Conservation (phyloP, 345 rosid species). For the Acer saccharum region DNA sequence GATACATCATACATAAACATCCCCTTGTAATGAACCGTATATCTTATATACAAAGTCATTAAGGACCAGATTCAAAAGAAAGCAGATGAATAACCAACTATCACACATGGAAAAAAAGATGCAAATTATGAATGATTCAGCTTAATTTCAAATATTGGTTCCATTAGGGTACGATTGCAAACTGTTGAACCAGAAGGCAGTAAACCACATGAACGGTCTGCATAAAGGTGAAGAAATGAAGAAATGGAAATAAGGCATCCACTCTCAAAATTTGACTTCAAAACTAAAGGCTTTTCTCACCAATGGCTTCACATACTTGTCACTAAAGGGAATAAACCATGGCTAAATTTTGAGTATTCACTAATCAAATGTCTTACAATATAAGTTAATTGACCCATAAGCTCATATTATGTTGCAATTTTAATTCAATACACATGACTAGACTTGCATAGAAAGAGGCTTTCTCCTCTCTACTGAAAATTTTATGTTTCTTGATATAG, state of each 20-base stretch:
- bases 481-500: not conserved
- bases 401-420: not conserved
- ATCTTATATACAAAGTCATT: not conserved
- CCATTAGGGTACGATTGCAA: not conserved
- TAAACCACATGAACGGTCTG: not conserved
- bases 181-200: not conserved
- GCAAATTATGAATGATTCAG: not conserved
- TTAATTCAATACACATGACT: not conserved
- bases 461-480: not conserved
- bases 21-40: not conserved
- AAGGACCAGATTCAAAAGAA: not conserved
- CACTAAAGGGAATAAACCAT: not conserved
- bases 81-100: not conserved
- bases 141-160: not conserved
- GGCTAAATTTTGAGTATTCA: no score
- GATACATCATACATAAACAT: not conserved
- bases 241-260: not conserved
- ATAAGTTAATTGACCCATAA: not conserved
- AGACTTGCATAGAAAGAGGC: not conserved
- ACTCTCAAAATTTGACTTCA: not conserved
- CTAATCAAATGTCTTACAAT: not conserved
- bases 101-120: not conserved
- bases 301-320: not conserved
- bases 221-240: not conserved
- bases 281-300: not conserved